A percentile compares a stretch with the other conserved stretches of the same genome.
Evolutionary conservation across 345 rosid genomes (phyloP).

Genomic region (Aquilaria yunnanensis): DNA sequence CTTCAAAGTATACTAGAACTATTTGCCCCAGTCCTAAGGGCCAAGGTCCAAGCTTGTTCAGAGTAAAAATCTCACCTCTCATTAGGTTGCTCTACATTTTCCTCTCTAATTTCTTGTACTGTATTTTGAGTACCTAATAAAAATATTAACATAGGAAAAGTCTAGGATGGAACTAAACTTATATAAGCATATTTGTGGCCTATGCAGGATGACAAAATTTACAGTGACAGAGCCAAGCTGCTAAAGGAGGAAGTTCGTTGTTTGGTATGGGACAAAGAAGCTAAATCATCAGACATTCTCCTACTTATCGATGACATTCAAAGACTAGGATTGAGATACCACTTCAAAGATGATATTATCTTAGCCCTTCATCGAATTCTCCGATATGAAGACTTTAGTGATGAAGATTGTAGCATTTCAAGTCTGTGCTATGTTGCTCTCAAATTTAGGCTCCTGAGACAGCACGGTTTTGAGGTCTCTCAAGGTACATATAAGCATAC

Average conservation of each 20-base stretch:
- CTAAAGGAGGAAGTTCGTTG: not conserved
- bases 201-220: not conserved
- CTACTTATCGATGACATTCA: not conserved
- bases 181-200: not conserved
- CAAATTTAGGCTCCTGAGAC: conserved; percentile 3
- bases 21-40: too few species aligned
- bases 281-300: not conserved
- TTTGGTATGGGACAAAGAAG: not conserved
- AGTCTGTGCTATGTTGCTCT: conserved; percentile 1
- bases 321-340: not conserved
- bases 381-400: too few species aligned
- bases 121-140: too few species aligned
- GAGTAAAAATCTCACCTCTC: too few species aligned
- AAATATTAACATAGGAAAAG: too few species aligned
- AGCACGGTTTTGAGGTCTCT: not conserved
- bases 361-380: not conserved
- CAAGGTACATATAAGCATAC: not conserved
- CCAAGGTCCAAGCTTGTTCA: too few species aligned
- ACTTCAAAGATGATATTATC: conserved; percentile 1
- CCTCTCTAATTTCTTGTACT: too few species aligned
- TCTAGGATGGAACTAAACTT: too few species aligned
- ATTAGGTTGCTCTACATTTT: too few species aligned
- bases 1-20: too few species aligned
- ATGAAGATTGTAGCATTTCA: not conserved
- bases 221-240: not conserved